Conservation (phyloP, 2,329 filamentous ascomycete species). For the Cladophialophora yegresii region DNA sequence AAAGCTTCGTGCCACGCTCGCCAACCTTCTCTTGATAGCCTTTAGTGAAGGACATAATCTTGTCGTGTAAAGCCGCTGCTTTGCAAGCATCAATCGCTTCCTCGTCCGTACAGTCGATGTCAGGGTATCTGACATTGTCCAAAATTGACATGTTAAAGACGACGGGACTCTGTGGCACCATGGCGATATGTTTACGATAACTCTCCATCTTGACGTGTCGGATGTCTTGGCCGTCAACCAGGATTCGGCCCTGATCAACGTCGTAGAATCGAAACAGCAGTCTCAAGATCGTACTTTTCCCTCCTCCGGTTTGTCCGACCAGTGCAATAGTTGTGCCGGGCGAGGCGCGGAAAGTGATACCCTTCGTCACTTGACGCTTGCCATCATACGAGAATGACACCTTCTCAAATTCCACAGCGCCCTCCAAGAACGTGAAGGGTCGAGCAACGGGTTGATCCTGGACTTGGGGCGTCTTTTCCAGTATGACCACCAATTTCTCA, state of each 20-base stretch:
- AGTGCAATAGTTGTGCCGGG: slow-evolving; percentile 57
- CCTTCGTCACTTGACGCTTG: slow-evolving; percentile 51
- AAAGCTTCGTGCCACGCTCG: slow-evolving; percentile 53
- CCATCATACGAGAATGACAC: slow-evolving; percentile 58
- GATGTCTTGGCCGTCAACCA: slow-evolving; percentile 59
- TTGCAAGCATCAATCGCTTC: slow-evolving; percentile 63
- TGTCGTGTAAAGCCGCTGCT: slow-evolving; percentile 65
- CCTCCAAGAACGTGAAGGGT: slow-evolving; percentile 46
- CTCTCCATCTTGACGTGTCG: slow-evolving; percentile 60
- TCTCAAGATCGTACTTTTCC: slow-evolving; percentile 60
- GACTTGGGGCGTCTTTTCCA: slow-evolving; percentile 53
- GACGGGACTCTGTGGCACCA: slow-evolving; percentile 65
- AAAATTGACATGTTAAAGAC: slow-evolving; percentile 67
- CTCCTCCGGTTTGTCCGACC: slow-evolving; percentile 61
- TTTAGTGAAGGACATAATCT: slow-evolving; percentile 61
- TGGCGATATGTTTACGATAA: slow-evolving; percentile 60
- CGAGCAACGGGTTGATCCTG: slow-evolving; percentile 43
- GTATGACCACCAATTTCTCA: slow-evolving; percentile 54
- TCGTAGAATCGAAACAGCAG: slow-evolving; percentile 60
- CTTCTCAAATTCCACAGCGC: slow-evolving; percentile 52
- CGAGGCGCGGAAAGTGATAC: slow-evolving; percentile 52
- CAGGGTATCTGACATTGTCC: slow-evolving; percentile 66
- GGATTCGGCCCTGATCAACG: slow-evolving; percentile 51
- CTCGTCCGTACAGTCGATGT: slow-evolving; percentile 61
- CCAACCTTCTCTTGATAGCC: slow-evolving; percentile 54